A percentile compares a stretch with the other conserved stretches of the same genome.
phyloP scores from a whole-genome alignment of 179 eudicot genomes.

The Monotropa hypopitys region DNA sequence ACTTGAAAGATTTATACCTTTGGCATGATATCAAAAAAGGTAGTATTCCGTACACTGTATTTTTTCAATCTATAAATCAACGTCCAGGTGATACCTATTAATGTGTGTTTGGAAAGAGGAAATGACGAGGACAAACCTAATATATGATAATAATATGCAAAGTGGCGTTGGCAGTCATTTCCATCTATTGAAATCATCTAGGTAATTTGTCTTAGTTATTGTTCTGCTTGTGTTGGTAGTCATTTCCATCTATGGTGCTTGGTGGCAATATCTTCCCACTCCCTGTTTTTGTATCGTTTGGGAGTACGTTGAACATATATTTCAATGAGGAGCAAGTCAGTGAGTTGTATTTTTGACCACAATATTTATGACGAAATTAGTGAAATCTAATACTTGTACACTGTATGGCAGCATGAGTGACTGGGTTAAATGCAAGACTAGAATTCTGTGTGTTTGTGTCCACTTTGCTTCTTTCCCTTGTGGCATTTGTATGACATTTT shows the following conservation, averaged over 20 bases:
- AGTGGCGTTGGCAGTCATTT: too few species aligned
- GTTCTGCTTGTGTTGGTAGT: background rate
- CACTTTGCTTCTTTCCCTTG: too few species aligned
- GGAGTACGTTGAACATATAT: background rate
- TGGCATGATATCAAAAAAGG: background rate
- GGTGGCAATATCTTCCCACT: background rate
- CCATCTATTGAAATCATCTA: too few species aligned
- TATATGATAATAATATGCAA: too few species aligned
- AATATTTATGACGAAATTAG: background rate
- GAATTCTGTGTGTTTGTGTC: background rate
- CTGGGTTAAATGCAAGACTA: background rate
- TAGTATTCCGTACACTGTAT: background rate
- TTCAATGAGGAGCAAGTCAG: background rate
- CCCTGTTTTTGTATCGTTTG: background rate
- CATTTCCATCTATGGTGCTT: background rate
- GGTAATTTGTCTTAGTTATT: background rate
- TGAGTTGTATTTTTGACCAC: background rate
- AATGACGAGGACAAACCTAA: too few species aligned
- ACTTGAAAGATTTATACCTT: background rate
- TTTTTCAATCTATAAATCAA: too few species aligned
- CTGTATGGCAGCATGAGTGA: background rate
- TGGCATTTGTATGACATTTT: too few species aligned
- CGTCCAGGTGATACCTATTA: too few species aligned
- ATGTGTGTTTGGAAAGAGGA: too few species aligned
- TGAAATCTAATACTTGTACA: background rate